Percentiles rank a stretch among this genome's conserved stretches.
Evolutionary conservation across 179 eudicot species (phyloP).

Genomic region (Vitellaria paradoxa): DNA sequence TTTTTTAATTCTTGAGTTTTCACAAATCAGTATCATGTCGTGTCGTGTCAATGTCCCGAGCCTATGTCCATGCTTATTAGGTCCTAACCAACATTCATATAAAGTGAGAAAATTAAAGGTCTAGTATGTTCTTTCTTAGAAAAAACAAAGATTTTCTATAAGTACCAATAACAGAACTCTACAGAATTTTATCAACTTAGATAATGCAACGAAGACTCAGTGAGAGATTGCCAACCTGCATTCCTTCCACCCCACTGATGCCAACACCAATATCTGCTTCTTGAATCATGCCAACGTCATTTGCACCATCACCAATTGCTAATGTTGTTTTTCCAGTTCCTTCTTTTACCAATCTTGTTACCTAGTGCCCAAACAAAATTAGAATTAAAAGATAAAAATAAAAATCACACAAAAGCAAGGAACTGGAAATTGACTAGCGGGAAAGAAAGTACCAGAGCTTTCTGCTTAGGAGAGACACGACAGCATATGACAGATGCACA

Average conservation of each 20-base stretch:
- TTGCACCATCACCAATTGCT: conserved; percentile 98
- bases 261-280: conserved; percentile 99
- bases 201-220: background rate
- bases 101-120: too few species aligned
- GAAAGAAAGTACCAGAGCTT: conserved; percentile 69
- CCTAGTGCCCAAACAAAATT: conserved; percentile 32
- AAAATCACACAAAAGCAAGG: background rate
- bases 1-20: too few species aligned
- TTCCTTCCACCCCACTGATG: conserved; percentile 96
- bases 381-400: background rate
- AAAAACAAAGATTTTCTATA: too few species aligned
- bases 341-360: conserved; percentile 91
- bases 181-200: too few species aligned
- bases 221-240: conserved; percentile 72
- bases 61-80: too few species aligned
- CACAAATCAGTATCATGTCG: too few species aligned
- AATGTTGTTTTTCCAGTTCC: conserved; percentile 94
- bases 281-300: conserved; percentile 99
- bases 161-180: too few species aligned
- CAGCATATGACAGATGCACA: conserved; percentile 99
- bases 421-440: background rate
- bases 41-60: too few species aligned
- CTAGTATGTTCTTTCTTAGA: too few species aligned
- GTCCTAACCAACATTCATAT: too few species aligned
- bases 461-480: conserved; percentile 99